Percentiles rank a stretch among this genome's conserved stretches.
These are phyloP conservation scores for Phaffia rhodozyma DNA, from an alignment of 1,284 basidiomycete species.

Conservation along the genomic window DNA sequence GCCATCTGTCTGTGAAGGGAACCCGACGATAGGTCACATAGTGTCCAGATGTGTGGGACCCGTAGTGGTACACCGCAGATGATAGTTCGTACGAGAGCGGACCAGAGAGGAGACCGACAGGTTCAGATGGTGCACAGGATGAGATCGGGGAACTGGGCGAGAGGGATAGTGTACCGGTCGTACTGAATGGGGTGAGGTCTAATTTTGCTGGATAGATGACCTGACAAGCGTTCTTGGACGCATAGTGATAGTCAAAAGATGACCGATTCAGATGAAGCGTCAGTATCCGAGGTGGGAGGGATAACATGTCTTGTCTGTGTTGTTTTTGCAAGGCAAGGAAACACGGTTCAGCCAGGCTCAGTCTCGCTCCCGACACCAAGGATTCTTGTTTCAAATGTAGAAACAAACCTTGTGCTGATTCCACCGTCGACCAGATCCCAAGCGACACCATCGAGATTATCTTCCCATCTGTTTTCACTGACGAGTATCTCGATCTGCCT, in stretches of 20 bases:
- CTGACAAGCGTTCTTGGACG: conserved; percentile 58
- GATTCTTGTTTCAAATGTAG: conserved; percentile 58
- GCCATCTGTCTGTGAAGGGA: conserved; percentile 49
- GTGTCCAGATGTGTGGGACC: conserved; percentile 69
- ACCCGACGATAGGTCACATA: conserved; percentile 69
- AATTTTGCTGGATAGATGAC: conserved; percentile 68
- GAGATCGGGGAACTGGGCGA: conserved; percentile 55
- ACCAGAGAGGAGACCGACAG: conserved; percentile 16
- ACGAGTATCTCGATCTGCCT: conserved; percentile 48
- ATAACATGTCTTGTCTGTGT: conserved; percentile 5
- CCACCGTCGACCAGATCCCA: conserved; percentile 59
- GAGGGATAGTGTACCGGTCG: conserved; percentile 57
- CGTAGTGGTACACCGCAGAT: conserved; percentile 69
- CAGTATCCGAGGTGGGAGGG: conserved; percentile 60
- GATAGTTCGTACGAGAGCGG: conserved; percentile 47
- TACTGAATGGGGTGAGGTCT: conserved; percentile 67
- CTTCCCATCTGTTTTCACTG: conserved; percentile 59
- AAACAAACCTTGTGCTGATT: conserved; percentile 71
- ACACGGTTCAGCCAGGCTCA: background rate
- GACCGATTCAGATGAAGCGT: conserved; percentile 73
- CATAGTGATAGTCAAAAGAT: conserved; percentile 50
- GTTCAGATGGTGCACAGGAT: conserved; percentile 39
- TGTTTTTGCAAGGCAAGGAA: background rate
- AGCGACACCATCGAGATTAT: conserved; percentile 59
- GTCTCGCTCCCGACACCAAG: background rate